Evolutionary conservation across 345 rosid genomes (phyloP), one percentile per base, ranked within the genome.

Genomic region (Salix suchowensis): DNA sequence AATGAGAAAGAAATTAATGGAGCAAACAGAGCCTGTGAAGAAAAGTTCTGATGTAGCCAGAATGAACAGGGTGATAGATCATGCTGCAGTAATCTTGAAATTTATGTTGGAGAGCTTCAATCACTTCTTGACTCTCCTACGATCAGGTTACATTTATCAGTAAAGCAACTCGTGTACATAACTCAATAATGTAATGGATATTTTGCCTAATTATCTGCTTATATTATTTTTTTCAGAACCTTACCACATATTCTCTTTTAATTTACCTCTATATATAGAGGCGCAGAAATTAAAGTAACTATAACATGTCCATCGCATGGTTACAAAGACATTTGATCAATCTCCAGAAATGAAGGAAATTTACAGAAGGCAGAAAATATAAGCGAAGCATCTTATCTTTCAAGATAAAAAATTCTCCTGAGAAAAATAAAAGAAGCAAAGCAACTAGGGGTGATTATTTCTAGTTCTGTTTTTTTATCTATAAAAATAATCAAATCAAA

Each of bases 41-140:
- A 71, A 74, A 73, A 62, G 77, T 82, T 55, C 71, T 39, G 46
- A 7, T 39, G 23, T 3, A 23, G 84, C 61, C 73, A 78, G 68
- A 50, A 39, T 58, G 54, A 75, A 32, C 60, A 81, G 12, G 82
- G 73, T 15, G 82, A 80, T 60, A 75, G 74, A 68, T 80, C 82
- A 46, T 75, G 54, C 71, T 11, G 77, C 76, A 72, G 75, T 15
- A 52, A 24, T 36, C 76, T 88, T 75, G 87, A 71, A 73, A 80
- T 74, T 71, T 87, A 81, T 78, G 77, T 70, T 50, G 76, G 60
- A 44, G 87, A 88, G 85, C 88, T 94, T 65, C 82, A 82, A 64
- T 82, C 88, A 42, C 90, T 94, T 76, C 66, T 65, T 23, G 81
- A 84, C 64, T 81, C 84, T 73, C 90, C 93, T 2, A 82, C 78